Percentiles rank a stretch among this genome's conserved stretches.
These are phyloP conservation scores for Sanguinoderma infundibulare DNA, from an alignment of 1,284 basidiomycete genomes.

Conservation along the genomic window DNA sequence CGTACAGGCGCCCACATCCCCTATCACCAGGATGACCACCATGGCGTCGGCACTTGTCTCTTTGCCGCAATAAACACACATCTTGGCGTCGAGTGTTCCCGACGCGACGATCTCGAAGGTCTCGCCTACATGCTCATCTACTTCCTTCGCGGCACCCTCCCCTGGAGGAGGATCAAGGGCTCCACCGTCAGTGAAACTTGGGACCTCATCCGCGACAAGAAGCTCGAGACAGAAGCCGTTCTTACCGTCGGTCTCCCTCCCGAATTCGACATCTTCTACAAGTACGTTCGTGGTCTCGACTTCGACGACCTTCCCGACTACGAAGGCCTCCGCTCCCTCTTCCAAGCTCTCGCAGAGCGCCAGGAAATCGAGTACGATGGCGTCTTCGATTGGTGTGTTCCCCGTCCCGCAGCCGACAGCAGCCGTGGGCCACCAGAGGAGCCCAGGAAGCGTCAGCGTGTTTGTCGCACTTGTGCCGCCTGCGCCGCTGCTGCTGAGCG, in stretches of 20 bases:
- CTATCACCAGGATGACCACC: slow-evolving; percentile 89
- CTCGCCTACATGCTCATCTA: slow-evolving; percentile 94
- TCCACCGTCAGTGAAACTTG: slow-evolving; percentile 81
- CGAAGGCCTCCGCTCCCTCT: slow-evolving; percentile 81
- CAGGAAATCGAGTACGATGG: slow-evolving; percentile 37
- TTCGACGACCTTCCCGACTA: slow-evolving; percentile 94
- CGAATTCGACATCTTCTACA: slow-evolving; percentile 88
- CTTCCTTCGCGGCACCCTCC: slow-evolving; percentile 88
- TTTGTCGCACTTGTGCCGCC: slow-evolving; percentile 28
- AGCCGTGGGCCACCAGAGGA: slow-evolving; percentile 3
- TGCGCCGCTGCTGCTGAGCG: slow-evolving; percentile 27
- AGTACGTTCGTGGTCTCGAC: slow-evolving; percentile 84
- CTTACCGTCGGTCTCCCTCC: slow-evolving; percentile 85
- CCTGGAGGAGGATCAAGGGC: slow-evolving; percentile 87
- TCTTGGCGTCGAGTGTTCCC: slow-evolving; percentile 86
- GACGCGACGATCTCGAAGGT: slow-evolving; percentile 91
- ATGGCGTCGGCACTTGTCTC: slow-evolving; percentile 90
- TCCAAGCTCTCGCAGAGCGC: slow-evolving; percentile 56
- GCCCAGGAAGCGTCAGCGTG: slow-evolving; percentile 25
- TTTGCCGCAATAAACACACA: slow-evolving; percentile 98
- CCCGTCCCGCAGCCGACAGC: slow-evolving; percentile 19
- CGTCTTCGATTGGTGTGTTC: slow-evolving; percentile 37
- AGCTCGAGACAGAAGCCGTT: slow-evolving; percentile 62
- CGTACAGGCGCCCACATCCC: slow-evolving; percentile 89
- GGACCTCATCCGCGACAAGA: slow-evolving; percentile 74